These are phyloP conservation scores for Sonneratia alba DNA, from an alignment of 345 rosid genomes.

Conservation along the genomic window DNA sequence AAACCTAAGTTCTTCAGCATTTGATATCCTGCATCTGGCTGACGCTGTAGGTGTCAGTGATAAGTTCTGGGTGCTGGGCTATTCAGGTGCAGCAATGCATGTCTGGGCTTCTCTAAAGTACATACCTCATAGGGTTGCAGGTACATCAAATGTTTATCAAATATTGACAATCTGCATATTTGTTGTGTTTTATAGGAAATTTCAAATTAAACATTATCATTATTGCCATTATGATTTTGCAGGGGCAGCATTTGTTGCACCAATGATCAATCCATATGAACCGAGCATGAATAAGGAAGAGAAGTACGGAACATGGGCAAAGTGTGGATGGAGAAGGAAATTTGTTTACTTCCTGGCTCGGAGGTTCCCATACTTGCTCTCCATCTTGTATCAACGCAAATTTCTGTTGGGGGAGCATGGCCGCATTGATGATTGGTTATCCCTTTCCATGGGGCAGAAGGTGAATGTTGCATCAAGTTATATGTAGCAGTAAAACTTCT, in stretches of 20 bases:
- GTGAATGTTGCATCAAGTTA: constrained; percentile 26
- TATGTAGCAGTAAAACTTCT: not conserved
- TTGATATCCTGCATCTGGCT: constrained; percentile 64
- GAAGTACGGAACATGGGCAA: constrained; percentile 55
- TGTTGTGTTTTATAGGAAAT: not conserved
- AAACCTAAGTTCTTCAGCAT: constrained; percentile 74
- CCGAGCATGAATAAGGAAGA: constrained; percentile 78
- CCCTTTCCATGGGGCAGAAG: constrained; percentile 56
- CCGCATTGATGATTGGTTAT: constrained; percentile 62
- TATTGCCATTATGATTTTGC: constrained; percentile 17
- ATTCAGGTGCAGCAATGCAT: constrained; percentile 79
- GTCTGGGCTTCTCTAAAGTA: constrained; percentile 90
- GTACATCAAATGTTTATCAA: constrained; percentile 24
- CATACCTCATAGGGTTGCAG: constrained; percentile 67
- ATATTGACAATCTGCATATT: not conserved
- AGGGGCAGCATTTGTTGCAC: constrained; percentile 80
- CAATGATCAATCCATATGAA: constrained; percentile 75
- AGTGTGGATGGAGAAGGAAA: constrained; percentile 50
- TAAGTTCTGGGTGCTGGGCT: constrained; percentile 84
- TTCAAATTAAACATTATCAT: not conserved
- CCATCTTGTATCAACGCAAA: constrained; percentile 46
- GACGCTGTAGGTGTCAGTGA: constrained; percentile 48
- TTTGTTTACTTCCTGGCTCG: constrained; percentile 56
- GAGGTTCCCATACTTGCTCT: constrained; percentile 56
- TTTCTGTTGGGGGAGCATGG: constrained; percentile 79